Evolutionary conservation across 1,284 basidiomycete genomes (phyloP), one percentile per base, ranked within the genome.

Genomic region (Ustilago trichophora): DNA sequence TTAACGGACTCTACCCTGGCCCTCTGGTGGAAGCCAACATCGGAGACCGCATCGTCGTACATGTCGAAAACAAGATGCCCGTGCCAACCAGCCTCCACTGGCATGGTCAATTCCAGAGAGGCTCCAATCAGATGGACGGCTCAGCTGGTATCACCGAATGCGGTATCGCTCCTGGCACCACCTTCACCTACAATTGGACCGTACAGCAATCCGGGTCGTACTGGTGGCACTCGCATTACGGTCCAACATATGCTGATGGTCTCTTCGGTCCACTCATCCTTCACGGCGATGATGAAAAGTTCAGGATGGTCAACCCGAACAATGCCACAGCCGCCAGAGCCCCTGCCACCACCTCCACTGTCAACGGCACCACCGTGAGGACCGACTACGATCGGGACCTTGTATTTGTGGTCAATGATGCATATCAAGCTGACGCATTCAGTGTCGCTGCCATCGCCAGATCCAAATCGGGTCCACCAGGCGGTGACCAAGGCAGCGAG

Each of bases 161-260:
- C 43, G 73, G 76, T 12, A 76, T 82, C 15, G 66, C 72, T 12
- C 72, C 76, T 8, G 65, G 67, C 9, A 46, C 53, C 2, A 56
- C 60, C 21, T 57, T 60, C 36, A 67, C 57, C 33, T 76, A 78
- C 60, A 68, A 64, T n/a, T 70, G 72, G 56, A 62, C 37, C 6
- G 53, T 71, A 6, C 67, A 70, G n/a, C 66, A 83, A 51, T 77
- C 57, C 72, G 85, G 77, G 73, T 83, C 83, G 15, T 84, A 82
- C 50, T 86, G 85, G 83, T 84, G 77, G 67, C 78, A 79, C 43
- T 63, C 76, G 13, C 78, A 80, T 36, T 62, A 73, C 16, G 67
- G 57, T 3, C 60, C 67, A 11, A 75, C 76, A 4, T 75, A 75
- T 31, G 59, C 71, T 1, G 78, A 80, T 32, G 78, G 78, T 6